Conservation (phyloP, 2,329 filamentous ascomycete genomes). For the Diaporthe sp. region DNA sequence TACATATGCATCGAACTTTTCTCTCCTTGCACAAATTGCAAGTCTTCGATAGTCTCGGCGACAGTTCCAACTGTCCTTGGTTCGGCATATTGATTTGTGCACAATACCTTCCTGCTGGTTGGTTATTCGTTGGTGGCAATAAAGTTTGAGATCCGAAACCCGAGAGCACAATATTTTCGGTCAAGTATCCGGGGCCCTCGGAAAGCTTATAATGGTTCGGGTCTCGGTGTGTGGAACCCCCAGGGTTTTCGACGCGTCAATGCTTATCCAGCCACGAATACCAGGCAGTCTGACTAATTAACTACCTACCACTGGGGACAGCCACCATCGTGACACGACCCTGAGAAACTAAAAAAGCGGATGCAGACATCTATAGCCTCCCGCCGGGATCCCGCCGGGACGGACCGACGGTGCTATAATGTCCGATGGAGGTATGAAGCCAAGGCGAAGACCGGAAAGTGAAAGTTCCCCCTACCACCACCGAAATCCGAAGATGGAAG, state of each 20-base stretch:
- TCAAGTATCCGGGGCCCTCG: not conserved
- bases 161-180: not conserved
- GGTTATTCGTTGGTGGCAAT: not conserved
- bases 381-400: not conserved
- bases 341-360: not conserved
- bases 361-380: no score
- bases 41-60: not conserved
- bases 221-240: not conserved
- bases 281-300: not conserved
- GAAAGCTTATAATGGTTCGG: not conserved
- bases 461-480: no score
- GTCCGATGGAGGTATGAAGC: not conserved
- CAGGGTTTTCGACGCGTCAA: not conserved
- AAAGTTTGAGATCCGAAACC: not conserved
- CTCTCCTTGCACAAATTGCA: conserved; percentile 17
- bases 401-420: not conserved
- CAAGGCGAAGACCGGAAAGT: not conserved
- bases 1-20: conserved; percentile 8
- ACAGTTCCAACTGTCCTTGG: not conserved
- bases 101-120: no score
- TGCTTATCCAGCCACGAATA: not conserved
- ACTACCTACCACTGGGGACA: not conserved
- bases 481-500: not conserved
- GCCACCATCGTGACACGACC: no score
- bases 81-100: not conserved